Percentiles rank a stretch among this genome's conserved stretches.
phyloP scores from a whole-genome alignment of 768 basidiomycete species.

The Amanita polypyramis region DNA sequence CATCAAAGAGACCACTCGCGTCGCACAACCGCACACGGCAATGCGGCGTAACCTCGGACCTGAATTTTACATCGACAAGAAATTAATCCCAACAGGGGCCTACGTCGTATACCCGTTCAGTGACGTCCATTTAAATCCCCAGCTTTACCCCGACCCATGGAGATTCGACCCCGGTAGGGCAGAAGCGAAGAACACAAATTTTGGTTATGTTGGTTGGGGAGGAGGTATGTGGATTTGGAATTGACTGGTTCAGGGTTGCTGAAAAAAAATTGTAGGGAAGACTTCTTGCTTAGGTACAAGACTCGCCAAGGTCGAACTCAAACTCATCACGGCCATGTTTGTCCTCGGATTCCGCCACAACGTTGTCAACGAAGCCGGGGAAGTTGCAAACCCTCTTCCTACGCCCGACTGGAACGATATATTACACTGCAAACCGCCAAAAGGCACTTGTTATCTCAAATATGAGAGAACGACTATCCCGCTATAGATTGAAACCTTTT shows the following conservation, averaged over 20 bases:
- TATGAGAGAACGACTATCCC: constrained; percentile 30
- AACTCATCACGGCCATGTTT: constrained; percentile 59
- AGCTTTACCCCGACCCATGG: constrained; percentile 70
- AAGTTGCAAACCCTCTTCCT: constrained; percentile 32
- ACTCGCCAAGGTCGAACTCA: constrained; percentile 65
- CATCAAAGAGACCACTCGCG: constrained; percentile 66
- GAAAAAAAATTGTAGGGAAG: constrained; percentile 35
- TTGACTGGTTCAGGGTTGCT: constrained; percentile 9
- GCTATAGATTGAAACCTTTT: constrained; percentile 17
- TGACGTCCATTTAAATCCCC: constrained; percentile 65
- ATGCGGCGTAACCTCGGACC: constrained; percentile 75
- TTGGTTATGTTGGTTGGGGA: constrained; percentile 70
- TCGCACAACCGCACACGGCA: constrained; percentile 72
- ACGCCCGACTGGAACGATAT: constrained; percentile 75
- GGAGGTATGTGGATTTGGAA: constrained; percentile 43
- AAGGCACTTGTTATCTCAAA: constrained; percentile 42
- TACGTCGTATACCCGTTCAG: constrained; percentile 76
- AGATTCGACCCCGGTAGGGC: constrained; percentile 58
- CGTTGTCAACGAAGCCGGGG: constrained; percentile 44
- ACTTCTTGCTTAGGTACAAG: constrained; percentile 65
- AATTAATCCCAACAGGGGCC: constrained; percentile 60
- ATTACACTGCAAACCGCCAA: constrained; percentile 52
- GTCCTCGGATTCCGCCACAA: constrained; percentile 52
- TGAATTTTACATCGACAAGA: constrained; percentile 58
- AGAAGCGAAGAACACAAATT: constrained; percentile 33